Evolutionary conservation across 1,284 basidiomycete species (phyloP).

Genomic region (Apiotrichum gracile): DNA sequence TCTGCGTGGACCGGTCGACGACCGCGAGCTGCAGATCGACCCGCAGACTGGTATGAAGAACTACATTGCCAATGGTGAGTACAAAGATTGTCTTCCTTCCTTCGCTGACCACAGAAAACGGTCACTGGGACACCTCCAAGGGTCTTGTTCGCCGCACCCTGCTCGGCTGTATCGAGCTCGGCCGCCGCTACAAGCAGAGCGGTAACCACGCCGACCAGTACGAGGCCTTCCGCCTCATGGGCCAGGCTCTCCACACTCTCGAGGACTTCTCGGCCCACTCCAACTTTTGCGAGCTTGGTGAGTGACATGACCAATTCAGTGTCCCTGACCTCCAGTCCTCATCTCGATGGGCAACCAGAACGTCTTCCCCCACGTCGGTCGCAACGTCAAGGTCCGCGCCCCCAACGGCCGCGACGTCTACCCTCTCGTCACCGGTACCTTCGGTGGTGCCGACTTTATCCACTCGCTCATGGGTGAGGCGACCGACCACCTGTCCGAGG

Average conservation of each 20-base stretch:
- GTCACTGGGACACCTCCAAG: constrained; percentile 81
- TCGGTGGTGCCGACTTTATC: constrained; percentile 80
- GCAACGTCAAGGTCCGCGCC: constrained; percentile 68
- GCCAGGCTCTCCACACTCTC: constrained; percentile 52
- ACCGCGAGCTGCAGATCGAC: constrained; percentile 79
- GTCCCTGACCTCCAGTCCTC: constrained; percentile 49
- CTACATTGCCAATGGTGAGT: constrained; percentile 77
- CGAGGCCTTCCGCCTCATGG: constrained; percentile 73
- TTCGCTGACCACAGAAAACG: constrained; percentile 52
- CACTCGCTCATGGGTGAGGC: constrained; percentile 58
- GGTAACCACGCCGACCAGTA: constrained; percentile 68
- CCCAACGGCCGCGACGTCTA: constrained; percentile 70
- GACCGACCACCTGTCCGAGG: constrained; percentile 53
- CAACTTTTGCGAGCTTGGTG: constrained; percentile 70
- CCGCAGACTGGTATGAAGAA: constrained; percentile 88
- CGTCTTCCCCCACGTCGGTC: constrained; percentile 86
- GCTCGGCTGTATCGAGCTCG: constrained; percentile 61
- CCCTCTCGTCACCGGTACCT: constrained; percentile 82
- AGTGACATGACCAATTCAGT: not conserved
- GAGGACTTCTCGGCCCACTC: constrained; percentile 71
- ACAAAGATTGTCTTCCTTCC: not conserved
- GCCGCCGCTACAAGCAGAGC: constrained; percentile 52
- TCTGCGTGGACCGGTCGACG: constrained; percentile 67
- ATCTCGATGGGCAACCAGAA: constrained; percentile 66
- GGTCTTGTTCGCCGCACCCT: constrained; percentile 71